Evolutionary conservation across 345 rosid species (phyloP).

Genomic region (Lagerstroemia speciosa): DNA sequence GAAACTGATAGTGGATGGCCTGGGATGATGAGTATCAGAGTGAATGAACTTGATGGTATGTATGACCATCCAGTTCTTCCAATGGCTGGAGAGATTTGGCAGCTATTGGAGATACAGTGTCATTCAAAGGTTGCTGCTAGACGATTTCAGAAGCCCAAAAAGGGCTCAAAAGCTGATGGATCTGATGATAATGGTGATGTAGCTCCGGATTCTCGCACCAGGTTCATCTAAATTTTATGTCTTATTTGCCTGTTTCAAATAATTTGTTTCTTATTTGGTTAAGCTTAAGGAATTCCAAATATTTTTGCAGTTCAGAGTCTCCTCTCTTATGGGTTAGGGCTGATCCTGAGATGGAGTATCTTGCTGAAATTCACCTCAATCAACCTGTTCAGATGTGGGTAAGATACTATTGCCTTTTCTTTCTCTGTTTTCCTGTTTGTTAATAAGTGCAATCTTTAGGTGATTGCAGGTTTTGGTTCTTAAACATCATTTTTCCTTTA

Average conservation of each 20-base stretch:
- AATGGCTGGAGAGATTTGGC: constrained; percentile 92
- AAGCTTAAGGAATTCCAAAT: neutral
- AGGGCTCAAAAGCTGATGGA: constrained; percentile 86
- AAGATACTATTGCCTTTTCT: constrained; percentile 20
- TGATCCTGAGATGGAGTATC: constrained; percentile 98
- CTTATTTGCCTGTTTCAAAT: neutral
- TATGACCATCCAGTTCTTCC: constrained; percentile 91
- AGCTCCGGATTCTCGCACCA: constrained; percentile 55
- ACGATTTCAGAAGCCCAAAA: constrained; percentile 90
- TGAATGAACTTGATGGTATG: constrained; percentile 93
- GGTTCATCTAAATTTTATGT: constrained; percentile 28
- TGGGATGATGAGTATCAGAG: constrained; percentile 94
- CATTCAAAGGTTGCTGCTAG: constrained; percentile 90
- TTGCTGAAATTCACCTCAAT: constrained; percentile 88
- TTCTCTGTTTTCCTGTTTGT: neutral
- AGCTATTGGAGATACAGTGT: constrained; percentile 90
- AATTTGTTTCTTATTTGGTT: neutral
- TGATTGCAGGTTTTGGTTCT: neutral
- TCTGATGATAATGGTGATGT: constrained; percentile 83
- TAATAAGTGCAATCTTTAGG: neutral
- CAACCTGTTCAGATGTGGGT: constrained; percentile 99
- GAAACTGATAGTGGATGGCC: constrained; percentile 95
- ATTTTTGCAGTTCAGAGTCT: constrained; percentile 68
- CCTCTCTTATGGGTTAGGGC: constrained; percentile 94
- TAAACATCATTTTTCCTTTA: neutral